Base-by-base conservation (phyloP, 192 early-diverging fungal genomes). In the Linnemannia elongata region DNA sequence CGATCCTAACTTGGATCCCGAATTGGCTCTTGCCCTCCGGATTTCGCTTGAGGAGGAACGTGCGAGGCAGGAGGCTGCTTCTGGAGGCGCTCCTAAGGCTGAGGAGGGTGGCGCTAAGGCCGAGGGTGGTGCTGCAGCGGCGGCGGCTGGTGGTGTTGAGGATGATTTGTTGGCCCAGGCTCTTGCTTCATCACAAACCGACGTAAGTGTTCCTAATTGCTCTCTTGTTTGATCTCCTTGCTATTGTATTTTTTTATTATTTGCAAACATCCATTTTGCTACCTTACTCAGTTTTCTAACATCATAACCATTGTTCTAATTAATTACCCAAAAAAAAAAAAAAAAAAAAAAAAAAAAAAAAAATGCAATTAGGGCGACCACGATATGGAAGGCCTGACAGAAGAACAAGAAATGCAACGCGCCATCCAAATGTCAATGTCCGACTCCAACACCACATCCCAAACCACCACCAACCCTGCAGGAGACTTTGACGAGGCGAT, bases 31-130 rank as follows among this genome's bases (percentile, higher is more conserved):
- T 92, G 97, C 98, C 2, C 87, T 99, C 74, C 94, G 97, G 78
- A 99, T 99, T 90, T 99, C 98, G 33, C 88, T 99, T 91, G 97
- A 98, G 84, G 98, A 99, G 88, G 98, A 99, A 81, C 94, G 94
- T 68, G 97, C 97, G 44, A 93, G 98, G 84, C 98, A 98, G 77
- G 95, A 94, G 60, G 91, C 93, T 39, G 91, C 88, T 12, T 80
- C 83, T 55, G 80, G 74, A 45, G 90, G 74, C 9, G 78, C 85
- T 73, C 89, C 90, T 85, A 88, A 88, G 33, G 90, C 89, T 66
- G 89, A 77, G 72, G 80, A 87, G 38, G 84, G 87, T 3, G 82
- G 78, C 68, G 69, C 82, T 22, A 75, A 74, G 45, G 49, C 87
- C 13, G 74, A 77, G 69, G 57, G 24, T n/a, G 78, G 83, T 33